phyloP scores from a whole-genome alignment of 352 stramenopile species.

The Phytophthora constricta region DNA sequence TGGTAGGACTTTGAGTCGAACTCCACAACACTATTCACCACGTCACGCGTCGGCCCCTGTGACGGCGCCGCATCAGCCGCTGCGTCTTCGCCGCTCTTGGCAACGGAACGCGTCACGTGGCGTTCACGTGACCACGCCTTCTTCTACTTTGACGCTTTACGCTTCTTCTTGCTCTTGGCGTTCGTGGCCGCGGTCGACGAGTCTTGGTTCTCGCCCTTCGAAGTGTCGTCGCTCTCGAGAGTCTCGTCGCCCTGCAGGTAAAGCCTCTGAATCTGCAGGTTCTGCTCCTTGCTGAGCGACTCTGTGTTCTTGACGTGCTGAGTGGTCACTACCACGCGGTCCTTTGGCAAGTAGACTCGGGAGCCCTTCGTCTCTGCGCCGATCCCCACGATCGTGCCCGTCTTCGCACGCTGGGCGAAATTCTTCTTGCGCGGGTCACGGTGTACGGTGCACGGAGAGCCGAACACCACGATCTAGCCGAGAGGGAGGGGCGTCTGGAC shows the following conservation, averaged over 20 bases:
- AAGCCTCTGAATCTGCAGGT: neutral
- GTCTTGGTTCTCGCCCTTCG: neutral
- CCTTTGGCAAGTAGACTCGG: slow-evolving; percentile 9
- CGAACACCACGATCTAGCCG: slow-evolving; percentile 21
- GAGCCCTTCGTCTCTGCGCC: slow-evolving; percentile 21
- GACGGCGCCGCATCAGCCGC: too few relatives aligned
- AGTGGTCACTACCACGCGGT: neutral
- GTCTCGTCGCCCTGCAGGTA: slow-evolving; percentile 1
- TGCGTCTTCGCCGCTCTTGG: too few relatives aligned
- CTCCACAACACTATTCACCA: too few relatives aligned
- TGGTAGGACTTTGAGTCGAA: too few relatives aligned
- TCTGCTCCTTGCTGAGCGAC: neutral
- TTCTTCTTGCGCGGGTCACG: too few relatives aligned
- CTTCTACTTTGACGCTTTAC: too few relatives aligned
- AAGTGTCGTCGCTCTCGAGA: too few relatives aligned
- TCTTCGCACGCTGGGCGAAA: neutral
- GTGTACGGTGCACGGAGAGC: slow-evolving; percentile 14
- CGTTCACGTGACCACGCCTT: too few relatives aligned
- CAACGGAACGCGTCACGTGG: too few relatives aligned
- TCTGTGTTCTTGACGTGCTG: slow-evolving; percentile 14
- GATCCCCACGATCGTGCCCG: slow-evolving; percentile 13
- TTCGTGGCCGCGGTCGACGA: neutral
- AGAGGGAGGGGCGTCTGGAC: slow-evolving; percentile 6
- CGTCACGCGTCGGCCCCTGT: too few relatives aligned
- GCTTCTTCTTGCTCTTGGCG: too few relatives aligned